Evolutionary conservation across 2,329 filamentous ascomycete genomes (phyloP), one percentile per base, ranked within the genome.

Genomic region (Dothistroma septosporum): DNA sequence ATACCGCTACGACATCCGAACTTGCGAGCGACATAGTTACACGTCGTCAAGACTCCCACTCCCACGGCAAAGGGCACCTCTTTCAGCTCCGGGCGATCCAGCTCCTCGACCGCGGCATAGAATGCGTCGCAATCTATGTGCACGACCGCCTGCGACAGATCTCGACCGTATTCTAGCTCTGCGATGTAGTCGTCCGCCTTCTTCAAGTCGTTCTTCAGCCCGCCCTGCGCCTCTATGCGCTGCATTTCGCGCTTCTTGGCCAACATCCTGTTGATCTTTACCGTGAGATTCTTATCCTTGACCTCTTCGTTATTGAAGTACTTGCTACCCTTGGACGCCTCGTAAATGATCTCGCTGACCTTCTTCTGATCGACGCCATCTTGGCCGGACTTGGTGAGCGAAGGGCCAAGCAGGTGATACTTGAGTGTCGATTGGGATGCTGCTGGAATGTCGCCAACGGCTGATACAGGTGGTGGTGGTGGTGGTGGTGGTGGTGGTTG

Each of bases 121-220:
- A 99, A 99, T 16, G 94, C 94, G 78, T 99, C 94, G 76, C 94
- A 97, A 74, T 99, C 94, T 53, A 97, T 84, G 73, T 99, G 94
- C 0, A 97, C 88, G 24, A 97, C 85, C 60, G 85, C 81, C 73
- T 97, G 94, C 0, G 87, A 88, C 37, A 99, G 79, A 71, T 97
- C 92, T 52, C 94, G 84, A 1, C 83, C 82, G 8, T 86, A 73
- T 71, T 99, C 94, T 21, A 97, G 82, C 68, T 93, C 86, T 0
- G 86, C 81, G 57, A 97, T 87, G 62, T 91, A 86, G 63, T 90
- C 87, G 73, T 97, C 92, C 21, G 91, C 92, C 60, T 85, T 85
- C 49, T 89, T 87, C 32, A 88, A 76, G 61, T 96, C 89, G 33
- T 82, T 80, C 47, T 85, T 85, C 32, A 97, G 78, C 1, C 70